Evolutionary conservation across 768 basidiomycete genomes (phyloP), one percentile per base, ranked within the genome.

Genomic region (Suillus plorans): DNA sequence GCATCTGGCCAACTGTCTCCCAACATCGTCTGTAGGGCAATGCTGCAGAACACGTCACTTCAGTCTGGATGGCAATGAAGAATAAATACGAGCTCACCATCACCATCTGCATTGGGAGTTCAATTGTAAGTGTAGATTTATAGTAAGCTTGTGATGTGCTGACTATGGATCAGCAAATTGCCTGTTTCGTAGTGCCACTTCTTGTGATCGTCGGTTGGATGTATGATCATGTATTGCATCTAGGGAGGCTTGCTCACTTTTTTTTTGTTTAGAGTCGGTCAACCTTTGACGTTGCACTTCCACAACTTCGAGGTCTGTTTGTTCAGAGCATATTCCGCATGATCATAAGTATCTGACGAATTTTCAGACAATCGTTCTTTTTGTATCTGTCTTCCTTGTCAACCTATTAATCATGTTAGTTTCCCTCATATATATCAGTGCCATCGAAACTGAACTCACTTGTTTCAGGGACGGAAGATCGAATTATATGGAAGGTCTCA

Each of bases 401-500:
- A 94, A 94, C 77, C 86, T 94, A 8, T 82, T 96, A 12, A 84
- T 94, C 66, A 86, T 88, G 87, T 86, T 65, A 55, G 86, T 82
- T 45, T 42, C 34, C 45, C 59, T 49, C 18, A 13, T 50, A 58
- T 14, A 25, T 8, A 14, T 25, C 22, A 8, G 13, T 50, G 7
- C 16, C 36, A 47, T 60, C 22, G 60, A 66, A 41, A 44, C 44
- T 41, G 62, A 60, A 42, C 53, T 64, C n/a, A 49, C 44, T 25
- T 42, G 52, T 31, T 56, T 10, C 69, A 86, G 88, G 78, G 90
- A 93, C 67, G 94, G 94, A 53, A 90, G 89, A 70, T 89, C 91
- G 18, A 95, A 96, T 72, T 95, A 94, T 72, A 91, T 97, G 89
- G 95, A 96, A 78, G 95, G 95, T 41, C 74, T 94, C 50, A 91